These are phyloP conservation scores for Saksenaea vasiformis DNA, from an alignment of 371 early-diverging fungal genomes.

Conservation along the genomic window DNA sequence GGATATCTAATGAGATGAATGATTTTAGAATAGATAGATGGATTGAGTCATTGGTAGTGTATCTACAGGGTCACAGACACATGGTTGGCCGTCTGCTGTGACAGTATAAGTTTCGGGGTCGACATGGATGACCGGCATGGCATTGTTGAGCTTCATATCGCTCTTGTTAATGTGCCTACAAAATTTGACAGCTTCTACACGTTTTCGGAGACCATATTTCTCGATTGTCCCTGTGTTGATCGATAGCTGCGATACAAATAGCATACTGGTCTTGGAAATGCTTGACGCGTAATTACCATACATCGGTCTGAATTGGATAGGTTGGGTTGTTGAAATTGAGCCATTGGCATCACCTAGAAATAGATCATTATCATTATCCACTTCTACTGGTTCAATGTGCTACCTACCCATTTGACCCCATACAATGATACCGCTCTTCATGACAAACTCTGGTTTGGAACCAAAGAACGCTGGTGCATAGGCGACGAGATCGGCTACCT, in stretches of 20 bases:
- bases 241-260: constrained; percentile 82
- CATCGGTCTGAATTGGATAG: constrained; percentile 81
- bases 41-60: constrained; percentile 75
- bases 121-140: constrained; percentile 74
- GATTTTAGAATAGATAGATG: constrained; percentile 69
- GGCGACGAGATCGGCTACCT: constrained; percentile 87
- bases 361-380: background rate
- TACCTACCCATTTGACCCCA: constrained; percentile 65
- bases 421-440: constrained; percentile 88
- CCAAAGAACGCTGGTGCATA: constrained; percentile 87
- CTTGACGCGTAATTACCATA: constrained; percentile 72
- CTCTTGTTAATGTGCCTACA: constrained; percentile 76
- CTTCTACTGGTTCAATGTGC: background rate
- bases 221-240: constrained; percentile 55
- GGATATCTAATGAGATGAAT: background rate
- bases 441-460: constrained; percentile 78
- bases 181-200: constrained; percentile 69
- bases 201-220: constrained; percentile 68
- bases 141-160: constrained; percentile 84
- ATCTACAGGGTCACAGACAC: constrained; percentile 73
- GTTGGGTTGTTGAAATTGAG: constrained; percentile 81
- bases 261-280: constrained; percentile 55
- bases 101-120: constrained; percentile 92
- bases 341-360: constrained; percentile 73
- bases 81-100: constrained; percentile 72